phyloP scores from a whole-genome alignment of 257 asterid genomes.

The Solanum boliviense region DNA sequence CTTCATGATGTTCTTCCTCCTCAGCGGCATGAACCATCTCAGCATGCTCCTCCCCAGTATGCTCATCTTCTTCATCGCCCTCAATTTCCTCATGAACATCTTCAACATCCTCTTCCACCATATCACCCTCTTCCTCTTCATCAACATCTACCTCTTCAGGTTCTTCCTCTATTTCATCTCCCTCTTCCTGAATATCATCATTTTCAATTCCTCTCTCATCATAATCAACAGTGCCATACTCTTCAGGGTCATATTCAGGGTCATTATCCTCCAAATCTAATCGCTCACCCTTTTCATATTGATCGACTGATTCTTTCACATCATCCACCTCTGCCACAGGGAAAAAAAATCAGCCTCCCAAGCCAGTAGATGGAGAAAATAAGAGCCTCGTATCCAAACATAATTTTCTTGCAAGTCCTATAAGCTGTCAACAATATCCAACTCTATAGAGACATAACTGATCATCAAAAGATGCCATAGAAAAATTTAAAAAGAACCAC shows the following conservation, averaged over 20 bases:
- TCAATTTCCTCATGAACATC: slow-evolving; percentile 55
- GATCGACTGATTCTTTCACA: slow-evolving; percentile 52
- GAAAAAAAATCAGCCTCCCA: background rate
- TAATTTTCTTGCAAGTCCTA: background rate
- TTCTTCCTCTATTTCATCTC: slow-evolving; percentile 45
- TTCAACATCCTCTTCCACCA: slow-evolving; percentile 55
- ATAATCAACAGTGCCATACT: slow-evolving; percentile 63
- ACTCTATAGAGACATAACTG: background rate
- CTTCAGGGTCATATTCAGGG: slow-evolving; percentile 92
- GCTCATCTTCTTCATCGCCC: slow-evolving; percentile 58
- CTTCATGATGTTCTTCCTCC: slow-evolving; percentile 81
- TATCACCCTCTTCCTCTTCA: slow-evolving; percentile 63
- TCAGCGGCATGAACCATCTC: slow-evolving; percentile 66
- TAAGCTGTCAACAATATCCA: background rate
- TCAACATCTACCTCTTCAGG: slow-evolving; percentile 46
- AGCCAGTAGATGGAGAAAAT: background rate
- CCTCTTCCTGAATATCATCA: slow-evolving; percentile 48
- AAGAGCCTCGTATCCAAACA: background rate
- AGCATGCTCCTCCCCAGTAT: slow-evolving; percentile 33
- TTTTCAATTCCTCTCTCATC: slow-evolving; percentile 81
- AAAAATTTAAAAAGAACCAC: background rate
- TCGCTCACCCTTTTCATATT: slow-evolving; percentile 73
- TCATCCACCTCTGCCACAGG: slow-evolving; percentile 49
- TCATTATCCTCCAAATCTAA: slow-evolving; percentile 95
- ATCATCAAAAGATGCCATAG: background rate